Percentiles rank a stretch among this genome's conserved stretches.
phyloP scores from a whole-genome alignment of 768 basidiomycete species.

The Boletus speciosus region DNA sequence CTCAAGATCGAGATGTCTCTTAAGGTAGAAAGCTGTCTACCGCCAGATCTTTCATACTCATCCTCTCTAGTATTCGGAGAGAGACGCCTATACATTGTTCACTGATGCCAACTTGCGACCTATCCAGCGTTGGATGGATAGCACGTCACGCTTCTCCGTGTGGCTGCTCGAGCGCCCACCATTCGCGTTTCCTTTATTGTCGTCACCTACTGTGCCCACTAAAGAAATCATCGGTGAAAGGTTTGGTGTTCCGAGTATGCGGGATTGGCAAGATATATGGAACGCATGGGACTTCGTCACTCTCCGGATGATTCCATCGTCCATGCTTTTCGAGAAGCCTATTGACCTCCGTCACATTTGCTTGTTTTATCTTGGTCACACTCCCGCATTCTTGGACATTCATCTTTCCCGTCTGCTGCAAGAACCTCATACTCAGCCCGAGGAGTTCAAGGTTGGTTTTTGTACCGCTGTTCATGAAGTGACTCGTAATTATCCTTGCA shows the following conservation, averaged over 20 bases:
- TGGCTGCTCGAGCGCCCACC: slow-evolving; percentile 89
- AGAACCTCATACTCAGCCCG: slow-evolving; percentile 82
- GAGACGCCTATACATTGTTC: slow-evolving; percentile 69
- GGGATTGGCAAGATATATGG: slow-evolving; percentile 86
- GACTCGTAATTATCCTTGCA: slow-evolving; percentile 1
- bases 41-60: not conserved
- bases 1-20: slow-evolving; percentile 83
- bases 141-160: slow-evolving; percentile 66
- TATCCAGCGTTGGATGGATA: slow-evolving; percentile 83
- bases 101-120: slow-evolving; percentile 72
- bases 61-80: slow-evolving; percentile 66
- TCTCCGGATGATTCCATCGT: slow-evolving; percentile 77
- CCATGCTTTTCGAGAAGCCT: slow-evolving; percentile 86
- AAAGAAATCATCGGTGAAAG: slow-evolving; percentile 22
- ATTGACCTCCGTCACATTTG: slow-evolving; percentile 94
- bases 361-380: slow-evolving; percentile 95
- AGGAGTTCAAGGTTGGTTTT: slow-evolving; percentile 62
- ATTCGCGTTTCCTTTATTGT: slow-evolving; percentile 69
- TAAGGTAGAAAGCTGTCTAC: slow-evolving; percentile 57
- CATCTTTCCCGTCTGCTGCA: slow-evolving; percentile 72
- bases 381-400: slow-evolving; percentile 90
- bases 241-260: slow-evolving; percentile 66
- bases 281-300: slow-evolving; percentile 85
- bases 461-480: not conserved
- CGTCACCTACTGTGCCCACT: slow-evolving; percentile 32